These are phyloP conservation scores for Tuber melanosporum DNA, from an alignment of 495 filamentous ascomycete genomes.

Conservation along the genomic window DNA sequence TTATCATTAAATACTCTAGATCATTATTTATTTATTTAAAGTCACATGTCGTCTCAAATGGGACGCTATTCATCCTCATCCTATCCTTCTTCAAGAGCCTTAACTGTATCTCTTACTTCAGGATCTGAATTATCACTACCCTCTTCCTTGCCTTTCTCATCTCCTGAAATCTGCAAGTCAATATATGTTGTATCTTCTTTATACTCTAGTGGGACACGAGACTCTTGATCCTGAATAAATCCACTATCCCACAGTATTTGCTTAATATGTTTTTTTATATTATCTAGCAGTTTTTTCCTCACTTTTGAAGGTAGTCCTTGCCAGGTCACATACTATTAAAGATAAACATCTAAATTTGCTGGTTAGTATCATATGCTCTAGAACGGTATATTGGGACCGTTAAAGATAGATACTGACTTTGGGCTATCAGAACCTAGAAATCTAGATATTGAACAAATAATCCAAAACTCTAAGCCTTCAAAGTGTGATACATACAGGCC, in stretches of 20 bases:
- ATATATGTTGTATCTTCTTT: background rate
- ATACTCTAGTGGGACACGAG: background rate
- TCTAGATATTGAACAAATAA: background rate
- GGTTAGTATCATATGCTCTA: background rate
- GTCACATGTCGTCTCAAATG: too few species aligned
- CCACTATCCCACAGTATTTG: background rate
- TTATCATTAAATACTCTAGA: too few species aligned
- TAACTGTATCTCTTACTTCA: background rate
- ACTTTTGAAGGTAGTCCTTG: background rate
- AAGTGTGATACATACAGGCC: background rate
- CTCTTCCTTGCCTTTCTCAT: background rate
- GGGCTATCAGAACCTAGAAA: background rate
- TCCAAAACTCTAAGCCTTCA: background rate
- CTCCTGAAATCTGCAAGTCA: background rate
- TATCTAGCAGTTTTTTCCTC: background rate
- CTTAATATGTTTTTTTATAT: background rate
- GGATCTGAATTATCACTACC: background rate
- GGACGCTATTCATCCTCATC: slow-evolving; percentile 6
- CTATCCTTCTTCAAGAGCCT: background rate
- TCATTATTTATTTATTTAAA: too few species aligned
- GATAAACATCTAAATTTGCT: background rate
- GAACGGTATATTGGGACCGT: background rate
- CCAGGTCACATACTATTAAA: background rate
- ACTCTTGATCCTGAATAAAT: background rate
- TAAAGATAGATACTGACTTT: background rate